These are phyloP conservation scores for Emiliania huxleyi DNA, from an alignment of 78 protist species.

Conservation along the genomic window DNA sequence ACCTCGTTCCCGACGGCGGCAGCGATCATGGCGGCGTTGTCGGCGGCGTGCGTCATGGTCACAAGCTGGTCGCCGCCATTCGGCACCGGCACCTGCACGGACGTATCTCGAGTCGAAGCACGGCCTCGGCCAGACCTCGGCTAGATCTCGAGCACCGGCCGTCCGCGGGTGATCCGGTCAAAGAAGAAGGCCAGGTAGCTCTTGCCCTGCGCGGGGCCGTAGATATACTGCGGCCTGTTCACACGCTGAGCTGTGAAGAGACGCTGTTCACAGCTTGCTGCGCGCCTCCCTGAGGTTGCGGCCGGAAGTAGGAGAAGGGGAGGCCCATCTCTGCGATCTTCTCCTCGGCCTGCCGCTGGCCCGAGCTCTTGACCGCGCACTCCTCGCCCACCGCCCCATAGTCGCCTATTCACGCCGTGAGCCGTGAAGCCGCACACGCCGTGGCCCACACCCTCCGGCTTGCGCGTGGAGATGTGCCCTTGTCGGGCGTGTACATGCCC, in stretches of 20 bases:
- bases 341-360: conserved; percentile 21
- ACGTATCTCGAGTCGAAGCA: no score
- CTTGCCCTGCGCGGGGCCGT: conserved; percentile 33
- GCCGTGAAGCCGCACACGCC: no score
- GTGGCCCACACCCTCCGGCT: no score
- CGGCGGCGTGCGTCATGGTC: conserved; percentile 28
- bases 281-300: no score
- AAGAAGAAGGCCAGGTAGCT: conserved; percentile 21
- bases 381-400: neutral
- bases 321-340: neutral
- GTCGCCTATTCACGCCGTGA: no score
- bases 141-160: no score
- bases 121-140: no score
- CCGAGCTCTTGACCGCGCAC: neutral
- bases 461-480: no score
- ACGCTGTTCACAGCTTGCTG: no score
- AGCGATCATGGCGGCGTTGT: conserved; percentile 30
- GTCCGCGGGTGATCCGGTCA: conserved; percentile 16
- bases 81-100: conserved; percentile 8
- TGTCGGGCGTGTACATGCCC: neutral
- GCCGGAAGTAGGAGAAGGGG: conserved; percentile 16
- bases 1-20: conserved; percentile 10
- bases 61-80: neutral
- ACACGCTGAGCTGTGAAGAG: no score
- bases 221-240: conserved; percentile 35